Evolutionary conservation across 192 early-diverging fungal genomes (phyloP).

Genomic region (Podila clonocystis): DNA sequence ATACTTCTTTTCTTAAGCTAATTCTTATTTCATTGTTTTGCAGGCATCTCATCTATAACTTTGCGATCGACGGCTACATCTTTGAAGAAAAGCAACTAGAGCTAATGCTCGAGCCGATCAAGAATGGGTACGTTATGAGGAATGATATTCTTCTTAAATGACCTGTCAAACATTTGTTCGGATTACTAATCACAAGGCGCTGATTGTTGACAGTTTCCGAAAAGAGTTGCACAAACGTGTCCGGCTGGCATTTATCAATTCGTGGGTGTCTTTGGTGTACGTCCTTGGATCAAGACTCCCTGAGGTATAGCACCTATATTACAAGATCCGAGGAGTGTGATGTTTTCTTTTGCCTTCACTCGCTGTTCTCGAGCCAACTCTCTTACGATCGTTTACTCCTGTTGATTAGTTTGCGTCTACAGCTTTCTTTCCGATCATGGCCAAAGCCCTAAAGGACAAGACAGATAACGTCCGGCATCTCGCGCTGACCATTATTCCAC

Average conservation of each 20-base stretch:
- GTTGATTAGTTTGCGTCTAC: background rate
- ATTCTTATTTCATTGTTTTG: background rate
- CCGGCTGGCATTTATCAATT: background rate
- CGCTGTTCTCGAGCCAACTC: background rate
- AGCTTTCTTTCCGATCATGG: background rate
- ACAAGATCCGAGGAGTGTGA: no score
- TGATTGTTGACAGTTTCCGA: background rate
- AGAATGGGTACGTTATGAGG: background rate
- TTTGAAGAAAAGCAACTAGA: background rate
- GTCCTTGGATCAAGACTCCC: background rate
- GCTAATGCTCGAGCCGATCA: background rate
- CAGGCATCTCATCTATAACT: background rate
- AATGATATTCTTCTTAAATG: no score
- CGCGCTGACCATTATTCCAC: background rate
- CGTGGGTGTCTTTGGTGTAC: background rate
- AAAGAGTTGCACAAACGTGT: conserved; percentile 4
- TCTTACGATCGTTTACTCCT: background rate
- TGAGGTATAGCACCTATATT: background rate
- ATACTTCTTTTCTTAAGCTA: background rate
- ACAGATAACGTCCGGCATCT: background rate
- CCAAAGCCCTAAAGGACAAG: background rate
- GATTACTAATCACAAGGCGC: background rate
- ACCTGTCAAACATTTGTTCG: no score
- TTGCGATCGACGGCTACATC: background rate
- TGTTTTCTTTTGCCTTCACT: background rate